Base-by-base conservation (phyloP, 352 stramenopile genomes). In the Phytopythium helicoides region DNA sequence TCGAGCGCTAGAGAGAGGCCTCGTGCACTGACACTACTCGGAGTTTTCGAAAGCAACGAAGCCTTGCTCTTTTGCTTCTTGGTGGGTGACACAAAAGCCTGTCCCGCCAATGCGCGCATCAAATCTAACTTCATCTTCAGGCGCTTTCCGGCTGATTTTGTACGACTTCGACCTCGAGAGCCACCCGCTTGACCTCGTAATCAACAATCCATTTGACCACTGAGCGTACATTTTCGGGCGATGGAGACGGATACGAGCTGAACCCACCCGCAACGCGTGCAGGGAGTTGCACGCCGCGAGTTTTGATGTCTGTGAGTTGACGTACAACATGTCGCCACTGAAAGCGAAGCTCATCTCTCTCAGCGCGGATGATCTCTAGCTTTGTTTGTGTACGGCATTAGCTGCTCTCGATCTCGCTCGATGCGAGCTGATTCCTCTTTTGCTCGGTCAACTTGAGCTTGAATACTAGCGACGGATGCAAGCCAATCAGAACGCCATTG, bases 121-220 rank as follows among this genome's bases (percentile, higher is more conserved):
- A 73, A 60, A 54, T 73, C 54, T n/a, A 73, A 28, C 42, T 79
- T 71, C 18, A 76, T 33, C 51, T 71, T 61, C 35, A 73, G 45
- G 10, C 54, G 55, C 22, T 66, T 58, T 1, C 50, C 38, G 21
- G 54, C 22, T 12, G 54, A 49, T 15, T 45, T 54, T 8, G 39
- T 39, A n/a, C 58, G 57, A 31, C 58, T 57, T 38, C 60, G 57
- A 1, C 52, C 3, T 79, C 63, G 3, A 76, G 36, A 14, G 66
- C 36, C 21, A 58, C 54, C 21, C 52, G 47, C 54, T 62, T 72
- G n/a, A 66, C 52, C 18, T 73, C 63, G 48, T 71, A 79, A 54
- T 76, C 56, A 19, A 76, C 56, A 34, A 76, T 61, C 62, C 66
- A 76, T 39, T 68, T 68, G 39, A 81, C 64, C 34, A 81, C 65